phyloP scores from a whole-genome alignment of 179 eudicot species.

The Drosera spatulata region DNA sequence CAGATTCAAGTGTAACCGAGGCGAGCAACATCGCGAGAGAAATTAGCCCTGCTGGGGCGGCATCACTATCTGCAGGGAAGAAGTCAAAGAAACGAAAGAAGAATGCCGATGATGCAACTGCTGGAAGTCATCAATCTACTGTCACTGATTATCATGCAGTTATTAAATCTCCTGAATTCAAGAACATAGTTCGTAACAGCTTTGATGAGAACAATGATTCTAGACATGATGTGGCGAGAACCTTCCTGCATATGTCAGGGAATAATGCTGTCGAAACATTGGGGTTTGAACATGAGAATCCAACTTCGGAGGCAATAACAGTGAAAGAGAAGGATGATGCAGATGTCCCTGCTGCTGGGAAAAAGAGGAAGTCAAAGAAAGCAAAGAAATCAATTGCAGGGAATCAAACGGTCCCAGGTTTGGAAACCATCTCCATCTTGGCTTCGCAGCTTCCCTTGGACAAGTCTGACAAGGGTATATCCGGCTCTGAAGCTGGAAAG shows the following conservation, averaged over 20 bases:
- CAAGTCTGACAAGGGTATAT: background rate
- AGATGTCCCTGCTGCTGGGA: slow-evolving; percentile 9
- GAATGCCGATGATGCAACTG: slow-evolving; percentile 7
- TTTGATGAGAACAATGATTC: background rate
- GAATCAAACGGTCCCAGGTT: slow-evolving; percentile 4
- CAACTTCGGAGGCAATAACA: background rate
- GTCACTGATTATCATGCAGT: slow-evolving; percentile 6
- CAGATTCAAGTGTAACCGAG: slow-evolving; percentile 7
- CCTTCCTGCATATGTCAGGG: slow-evolving; percentile 10
- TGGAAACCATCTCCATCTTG: slow-evolving; percentile 7
- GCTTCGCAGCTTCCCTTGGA: slow-evolving; percentile 4
- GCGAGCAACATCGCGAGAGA: slow-evolving; percentile 12
- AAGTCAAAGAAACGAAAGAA: slow-evolving; percentile 19
- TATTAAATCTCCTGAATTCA: background rate
- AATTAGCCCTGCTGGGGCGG: slow-evolving; percentile 8
- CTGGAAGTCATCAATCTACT: slow-evolving; percentile 5
- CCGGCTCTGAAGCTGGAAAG: background rate
- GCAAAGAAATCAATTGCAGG: slow-evolving; percentile 9
- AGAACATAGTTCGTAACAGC: background rate
- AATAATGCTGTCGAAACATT: slow-evolving; percentile 9
- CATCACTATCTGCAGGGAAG: slow-evolving; percentile 11
- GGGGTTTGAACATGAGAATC: slow-evolving; percentile 11
- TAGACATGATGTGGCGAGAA: background rate
- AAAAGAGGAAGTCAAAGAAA: slow-evolving; percentile 15
- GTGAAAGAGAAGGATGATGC: background rate